phyloP scores from a whole-genome alignment of 352 stramenopile species.

The Elongisporangium anandrum region DNA sequence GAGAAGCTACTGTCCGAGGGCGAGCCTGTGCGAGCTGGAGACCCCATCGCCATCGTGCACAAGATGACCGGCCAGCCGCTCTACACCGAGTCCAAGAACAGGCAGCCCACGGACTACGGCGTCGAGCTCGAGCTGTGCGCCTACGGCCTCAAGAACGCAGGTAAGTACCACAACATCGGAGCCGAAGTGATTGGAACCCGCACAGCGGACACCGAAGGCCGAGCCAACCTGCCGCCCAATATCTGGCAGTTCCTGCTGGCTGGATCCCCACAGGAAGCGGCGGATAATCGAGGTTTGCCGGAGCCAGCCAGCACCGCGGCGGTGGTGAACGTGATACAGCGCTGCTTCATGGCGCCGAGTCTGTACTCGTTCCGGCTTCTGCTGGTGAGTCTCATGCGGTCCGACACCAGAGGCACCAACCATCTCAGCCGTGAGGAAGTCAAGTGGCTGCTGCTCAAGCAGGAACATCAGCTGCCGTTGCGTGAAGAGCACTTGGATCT shows the following conservation, averaged over 20 bases:
- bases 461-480: constrained; percentile 38
- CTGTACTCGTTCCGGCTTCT: constrained; percentile 61
- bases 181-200: constrained; percentile 51
- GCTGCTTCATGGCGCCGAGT: constrained; percentile 46
- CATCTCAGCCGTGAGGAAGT: constrained; percentile 62
- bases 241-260: constrained; percentile 67
- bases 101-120: constrained; percentile 76
- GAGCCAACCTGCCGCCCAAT: constrained; percentile 39
- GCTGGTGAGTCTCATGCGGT: constrained; percentile 29
- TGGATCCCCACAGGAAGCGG: constrained; percentile 23
- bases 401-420: constrained; percentile 41
- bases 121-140: constrained; percentile 72
- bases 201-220: constrained; percentile 65
- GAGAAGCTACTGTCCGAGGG: constrained; percentile 70
- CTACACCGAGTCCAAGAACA: constrained; percentile 40
- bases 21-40: constrained; percentile 32
- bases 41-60: constrained; percentile 62
- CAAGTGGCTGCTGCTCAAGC: constrained; percentile 56
- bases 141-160: constrained; percentile 32
- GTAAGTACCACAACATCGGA: constrained; percentile 68
- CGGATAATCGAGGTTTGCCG: constrained; percentile 39
- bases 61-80: constrained; percentile 84
- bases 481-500: constrained; percentile 75
- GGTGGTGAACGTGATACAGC: constrained; percentile 46
- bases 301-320: constrained; percentile 32